A percentile compares a stretch with the other conserved stretches of the same genome.
Evolutionary conservation across 2,329 filamentous ascomycete species (phyloP).

Genomic region (Lizonia empirigonia): DNA sequence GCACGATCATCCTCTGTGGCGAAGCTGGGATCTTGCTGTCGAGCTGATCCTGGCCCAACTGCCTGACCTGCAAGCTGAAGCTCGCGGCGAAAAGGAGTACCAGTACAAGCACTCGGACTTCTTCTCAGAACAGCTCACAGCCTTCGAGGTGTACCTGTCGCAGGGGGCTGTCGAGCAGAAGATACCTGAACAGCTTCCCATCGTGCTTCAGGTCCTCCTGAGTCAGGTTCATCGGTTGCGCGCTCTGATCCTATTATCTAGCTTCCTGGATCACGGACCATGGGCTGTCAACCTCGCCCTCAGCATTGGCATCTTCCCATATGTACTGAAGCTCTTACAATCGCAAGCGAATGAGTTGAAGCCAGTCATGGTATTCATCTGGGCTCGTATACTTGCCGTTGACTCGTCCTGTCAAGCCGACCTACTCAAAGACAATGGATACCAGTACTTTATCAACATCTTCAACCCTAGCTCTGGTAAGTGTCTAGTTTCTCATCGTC

Average conservation of each 20-base stretch:
- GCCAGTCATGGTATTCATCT: conserved; percentile 99
- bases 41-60: conserved; percentile 93
- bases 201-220: conserved; percentile 92
- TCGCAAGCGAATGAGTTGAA: conserved; percentile 94
- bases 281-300: conserved; percentile 99
- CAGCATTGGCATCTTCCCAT: conserved; percentile 98
- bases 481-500: background rate
- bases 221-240: conserved; percentile 93
- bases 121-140: conserved; percentile 95
- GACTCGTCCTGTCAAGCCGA: conserved; percentile 93
- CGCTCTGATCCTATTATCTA: conserved; percentile 87
- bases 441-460: conserved; percentile 94
- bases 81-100: conserved; percentile 77
- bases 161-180: conserved; percentile 84
- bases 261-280: conserved; percentile 91
- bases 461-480: conserved; percentile 76
- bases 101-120: conserved; percentile 95
- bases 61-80: conserved; percentile 76
- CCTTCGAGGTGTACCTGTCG: conserved; percentile 92
- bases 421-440: conserved; percentile 94
- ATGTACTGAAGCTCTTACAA: conserved; percentile 95
- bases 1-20: conserved; percentile 92
- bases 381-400: conserved; percentile 93
- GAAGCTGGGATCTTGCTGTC: conserved; percentile 95
- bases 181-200: conserved; percentile 91